These are phyloP conservation scores for Celoporthe dispersa DNA, from an alignment of 2,329 filamentous ascomycete species.

Conservation along the genomic window DNA sequence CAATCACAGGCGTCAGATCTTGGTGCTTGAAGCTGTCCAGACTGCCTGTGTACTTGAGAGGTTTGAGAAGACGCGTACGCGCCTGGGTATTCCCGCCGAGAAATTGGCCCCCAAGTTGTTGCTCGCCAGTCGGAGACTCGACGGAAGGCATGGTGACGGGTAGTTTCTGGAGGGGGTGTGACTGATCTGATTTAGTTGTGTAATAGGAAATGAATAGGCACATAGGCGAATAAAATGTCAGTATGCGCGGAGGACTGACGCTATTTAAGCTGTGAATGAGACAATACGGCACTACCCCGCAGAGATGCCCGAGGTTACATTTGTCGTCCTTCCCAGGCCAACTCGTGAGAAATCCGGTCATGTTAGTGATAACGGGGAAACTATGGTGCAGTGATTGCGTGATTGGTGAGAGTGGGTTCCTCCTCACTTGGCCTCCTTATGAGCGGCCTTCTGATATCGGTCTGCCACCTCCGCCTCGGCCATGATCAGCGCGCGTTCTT, in stretches of 20 bases:
- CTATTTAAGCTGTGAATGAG: background rate
- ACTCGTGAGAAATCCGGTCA: background rate
- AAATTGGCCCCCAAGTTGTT: conserved; percentile 31
- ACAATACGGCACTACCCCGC: background rate
- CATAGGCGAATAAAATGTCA: background rate
- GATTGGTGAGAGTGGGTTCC: background rate
- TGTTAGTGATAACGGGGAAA: background rate
- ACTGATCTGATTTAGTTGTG: background rate
- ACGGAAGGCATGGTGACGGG: conserved; percentile 42
- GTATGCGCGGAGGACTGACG: background rate
- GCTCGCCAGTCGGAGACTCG: conserved; percentile 25
- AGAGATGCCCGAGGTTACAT: background rate
- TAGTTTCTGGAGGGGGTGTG: background rate
- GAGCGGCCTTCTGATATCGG: background rate
- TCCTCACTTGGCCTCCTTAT: background rate
- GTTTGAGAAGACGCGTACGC: conserved; percentile 31
- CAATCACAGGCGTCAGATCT: conserved; percentile 41
- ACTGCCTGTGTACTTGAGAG: conserved; percentile 42
- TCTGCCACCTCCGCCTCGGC: too few relatives aligned
- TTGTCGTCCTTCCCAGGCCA: background rate
- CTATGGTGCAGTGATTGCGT: background rate
- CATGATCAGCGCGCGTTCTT: too few relatives aligned
- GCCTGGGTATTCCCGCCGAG: conserved; percentile 36
- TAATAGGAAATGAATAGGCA: background rate
- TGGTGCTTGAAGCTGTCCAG: conserved; percentile 45